A percentile compares a stretch with the other conserved stretches of the same genome.
phyloP scores from a whole-genome alignment of 768 basidiomycete genomes.

The Hericium rajendrae region DNA sequence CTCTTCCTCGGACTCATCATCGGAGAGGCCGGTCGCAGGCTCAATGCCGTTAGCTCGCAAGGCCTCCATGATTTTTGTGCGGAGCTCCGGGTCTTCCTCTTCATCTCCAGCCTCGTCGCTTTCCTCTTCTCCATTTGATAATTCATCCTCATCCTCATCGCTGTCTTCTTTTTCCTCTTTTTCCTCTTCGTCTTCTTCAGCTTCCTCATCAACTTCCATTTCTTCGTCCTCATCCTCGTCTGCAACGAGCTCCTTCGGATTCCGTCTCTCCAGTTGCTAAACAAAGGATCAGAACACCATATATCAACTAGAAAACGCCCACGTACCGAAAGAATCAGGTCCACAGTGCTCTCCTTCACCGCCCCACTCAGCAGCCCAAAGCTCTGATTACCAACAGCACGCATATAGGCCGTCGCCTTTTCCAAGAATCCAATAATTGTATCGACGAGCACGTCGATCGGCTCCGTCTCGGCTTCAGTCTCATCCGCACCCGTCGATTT shows the following conservation, averaged over 20 bases:
- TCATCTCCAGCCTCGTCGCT: constrained; percentile 32
- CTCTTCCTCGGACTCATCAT: constrained; percentile 52
- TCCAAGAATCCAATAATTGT: constrained; percentile 87
- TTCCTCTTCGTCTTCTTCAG: constrained; percentile 22
- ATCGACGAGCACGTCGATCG: constrained; percentile 82
- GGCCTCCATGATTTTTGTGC: constrained; percentile 57
- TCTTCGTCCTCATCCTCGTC: constrained; percentile 27
- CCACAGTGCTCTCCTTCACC: constrained; percentile 61
- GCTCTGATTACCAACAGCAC: constrained; percentile 69
- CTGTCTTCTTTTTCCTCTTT: constrained; percentile 33
- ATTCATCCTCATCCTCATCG: constrained; percentile 24
- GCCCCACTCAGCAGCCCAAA: constrained; percentile 65
- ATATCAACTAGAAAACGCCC: constrained; percentile 1
- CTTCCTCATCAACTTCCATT: constrained; percentile 20
- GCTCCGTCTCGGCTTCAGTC: constrained; percentile 35
- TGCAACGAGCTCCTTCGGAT: constrained; percentile 43
- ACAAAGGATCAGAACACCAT: neutral
- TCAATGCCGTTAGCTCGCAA: constrained; percentile 50
- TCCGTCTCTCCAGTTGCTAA: constrained; percentile 78
- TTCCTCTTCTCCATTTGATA: constrained; percentile 27
- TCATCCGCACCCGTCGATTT: constrained; percentile 32
- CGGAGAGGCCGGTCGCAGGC: constrained; percentile 45
- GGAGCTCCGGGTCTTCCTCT: constrained; percentile 51
- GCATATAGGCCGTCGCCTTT: constrained; percentile 69
- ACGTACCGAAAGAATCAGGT: constrained; percentile 75